Evolutionary conservation across 2,329 filamentous ascomycete genomes (phyloP), one percentile per base, ranked within the genome.

Genomic region (Colletotrichum falcatum): DNA sequence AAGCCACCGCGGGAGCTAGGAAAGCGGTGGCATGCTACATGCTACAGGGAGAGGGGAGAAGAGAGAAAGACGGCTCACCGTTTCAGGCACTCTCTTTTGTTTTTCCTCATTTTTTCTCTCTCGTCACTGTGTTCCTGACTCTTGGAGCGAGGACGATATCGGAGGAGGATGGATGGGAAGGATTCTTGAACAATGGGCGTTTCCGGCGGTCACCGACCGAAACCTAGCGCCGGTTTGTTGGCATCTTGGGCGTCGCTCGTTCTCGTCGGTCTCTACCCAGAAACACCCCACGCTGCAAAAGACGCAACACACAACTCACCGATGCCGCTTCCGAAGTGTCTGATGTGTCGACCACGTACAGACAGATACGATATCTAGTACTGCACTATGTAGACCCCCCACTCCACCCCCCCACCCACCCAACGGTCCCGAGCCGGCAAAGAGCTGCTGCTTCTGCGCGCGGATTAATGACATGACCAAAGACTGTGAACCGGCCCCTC

Each of bases 341-440:
- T n/a, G n/a, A n/a, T n/a, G n/a, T n/a, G n/a, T n/a, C n/a, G n/a
- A n/a, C n/a, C n/a, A n/a, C n/a, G n/a, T n/a, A n/a, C n/a, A n/a
- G n/a, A n/a, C n/a, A n/a, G n/a, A n/a, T n/a, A n/a, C 30, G 30
- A 3, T 7, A 33, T 33, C 4, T 33, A 33, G 4, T 33, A 33
- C 7, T 33, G n/a, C 30, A 33, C 3, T 3, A 33, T 33, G 30
- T 33, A 7, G n/a, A n/a, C n/a, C n/a, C 16, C 18, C 39, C 39
- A 42, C 39, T 42, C 39, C 16, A 23, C 26, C 23, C 58, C 37
- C 11, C n/a, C n/a, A 33, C 7, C 7, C 55, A 54, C 46, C 51
- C 28, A 48, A 37, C 66, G 67, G 67, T 70, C 63, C 67, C 67
- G 67, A 70, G 49, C 54, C 67, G 67, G 67, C 18, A 70, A 56